Base-by-base conservation (phyloP, 1,284 basidiomycete species). In the Leucoagaricus sp. region DNA sequence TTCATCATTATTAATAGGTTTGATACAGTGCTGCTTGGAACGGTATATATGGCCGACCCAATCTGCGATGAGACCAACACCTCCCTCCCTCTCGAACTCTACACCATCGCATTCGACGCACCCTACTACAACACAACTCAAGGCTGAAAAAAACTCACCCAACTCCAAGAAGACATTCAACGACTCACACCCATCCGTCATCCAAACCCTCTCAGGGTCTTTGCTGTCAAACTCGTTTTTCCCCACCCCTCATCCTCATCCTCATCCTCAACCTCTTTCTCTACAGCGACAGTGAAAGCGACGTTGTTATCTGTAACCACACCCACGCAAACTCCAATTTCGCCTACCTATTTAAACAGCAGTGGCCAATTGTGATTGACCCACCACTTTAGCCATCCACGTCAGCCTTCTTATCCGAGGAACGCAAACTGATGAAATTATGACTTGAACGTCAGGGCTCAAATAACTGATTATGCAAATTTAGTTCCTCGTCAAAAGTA, bases 381-480 rank as follows among this genome's bases (percentile, higher is more conserved):
- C 86, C 36, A 80, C 78, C 21, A 87, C 93, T 21, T 70, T 93
- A 64, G 79, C 84, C 1, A 84, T 94, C 58, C 93, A 94, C 65
- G 85, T 93, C 49, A 89, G 93, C 51, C 73, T 94, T 25, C 75
- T 94, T 50, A 93, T 90, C 2, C 76, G 79, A 46, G 88, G 87
- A 19, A 87, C 87, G 51, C 80, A 84, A 59, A 88, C 87, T 31
- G 89, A 92, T 52, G 91, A 94, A 64, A 91, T 94, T 69, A 89
- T 85, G 7, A 67, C 92, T 60, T 94, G 91, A 92, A 93, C 92
- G 85, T 86, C 91, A 15, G 91, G 88, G 15, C 75, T 94, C 56
- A 94, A 94, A 72, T 91, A 93, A 71, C 73, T 94, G 64, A 88
- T 91, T 66, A 75, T 85, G 76, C 79, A 82, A 63, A 64, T 91